phyloP scores from a whole-genome alignment of 257 asterid genomes.

The Fraxinus excelsior region DNA sequence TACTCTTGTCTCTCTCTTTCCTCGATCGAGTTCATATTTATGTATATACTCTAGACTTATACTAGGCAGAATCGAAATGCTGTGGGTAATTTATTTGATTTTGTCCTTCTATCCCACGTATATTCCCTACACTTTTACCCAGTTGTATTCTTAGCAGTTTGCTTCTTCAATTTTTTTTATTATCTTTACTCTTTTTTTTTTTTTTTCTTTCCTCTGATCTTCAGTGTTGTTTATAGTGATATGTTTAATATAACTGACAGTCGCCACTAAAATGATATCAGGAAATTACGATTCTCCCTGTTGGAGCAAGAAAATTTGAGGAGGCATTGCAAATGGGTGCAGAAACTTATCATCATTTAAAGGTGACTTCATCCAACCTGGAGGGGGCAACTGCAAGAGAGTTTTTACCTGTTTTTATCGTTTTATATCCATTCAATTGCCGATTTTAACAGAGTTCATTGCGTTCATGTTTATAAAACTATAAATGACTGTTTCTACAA shows the following conservation, averaged over 20 bases:
- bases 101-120: background rate
- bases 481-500: constrained; percentile 1
- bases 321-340: constrained; percentile 98
- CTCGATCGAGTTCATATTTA: background rate
- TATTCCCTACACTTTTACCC: background rate
- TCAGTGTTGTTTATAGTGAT: background rate
- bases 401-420: background rate
- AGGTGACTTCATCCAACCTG: constrained; percentile 50
- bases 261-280: constrained; percentile 37
- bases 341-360: constrained; percentile 93
- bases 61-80: background rate
- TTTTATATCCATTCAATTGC: constrained; percentile 9
- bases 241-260: constrained; percentile 26
- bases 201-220: background rate
- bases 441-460: constrained; percentile 4
- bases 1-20: background rate
- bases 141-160: background rate
- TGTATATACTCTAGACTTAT: constrained; percentile 2
- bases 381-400: background rate
- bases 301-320: constrained; percentile 83
- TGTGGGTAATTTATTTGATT: background rate
- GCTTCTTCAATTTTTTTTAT: constrained; percentile 13
- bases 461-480: constrained; percentile 1
- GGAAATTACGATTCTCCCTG: constrained; percentile 92
- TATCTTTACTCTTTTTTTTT: background rate